A percentile compares a stretch with the other conserved stretches of the same genome.
These are phyloP conservation scores for Gossypium ekmanianum DNA, from an alignment of 345 rosid species.

Conservation along the genomic window DNA sequence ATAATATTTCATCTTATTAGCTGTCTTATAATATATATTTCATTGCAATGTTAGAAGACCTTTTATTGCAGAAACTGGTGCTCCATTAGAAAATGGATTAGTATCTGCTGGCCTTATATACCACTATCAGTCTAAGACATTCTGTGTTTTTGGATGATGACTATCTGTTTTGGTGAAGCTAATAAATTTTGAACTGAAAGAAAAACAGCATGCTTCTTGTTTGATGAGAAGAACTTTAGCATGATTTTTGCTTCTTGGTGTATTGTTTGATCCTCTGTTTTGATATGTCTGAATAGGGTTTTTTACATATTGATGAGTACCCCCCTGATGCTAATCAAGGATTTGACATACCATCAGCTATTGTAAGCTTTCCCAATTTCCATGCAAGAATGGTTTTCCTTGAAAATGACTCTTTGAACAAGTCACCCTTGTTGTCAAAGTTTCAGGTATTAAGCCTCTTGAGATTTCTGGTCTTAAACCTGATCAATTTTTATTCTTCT, in stretches of 20 bases:
- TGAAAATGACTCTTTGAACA: slow-evolving; percentile 28
- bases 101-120: background rate
- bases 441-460: slow-evolving; percentile 45
- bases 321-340: slow-evolving; percentile 99
- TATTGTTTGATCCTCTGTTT: slow-evolving; percentile 23
- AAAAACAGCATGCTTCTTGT: background rate
- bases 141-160: slow-evolving; percentile 11
- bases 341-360: slow-evolving; percentile 89
- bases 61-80: background rate
- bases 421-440: slow-evolving; percentile 49
- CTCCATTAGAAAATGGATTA: background rate
- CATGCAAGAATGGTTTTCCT: slow-evolving; percentile 44
- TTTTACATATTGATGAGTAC: slow-evolving; percentile 91
- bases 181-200: background rate
- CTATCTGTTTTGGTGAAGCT: background rate
- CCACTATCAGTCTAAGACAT: background rate
- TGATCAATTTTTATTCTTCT: background rate
- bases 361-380: slow-evolving; percentile 64
- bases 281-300: slow-evolving; percentile 51
- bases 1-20: background rate
- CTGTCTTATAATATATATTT: background rate
- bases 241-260: slow-evolving; percentile 11
- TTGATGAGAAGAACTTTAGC: background rate
- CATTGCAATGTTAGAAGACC: background rate
- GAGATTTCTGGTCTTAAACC: background rate